Conservation (phyloP, 257 asterid genomes). For the Vinca minor region DNA sequence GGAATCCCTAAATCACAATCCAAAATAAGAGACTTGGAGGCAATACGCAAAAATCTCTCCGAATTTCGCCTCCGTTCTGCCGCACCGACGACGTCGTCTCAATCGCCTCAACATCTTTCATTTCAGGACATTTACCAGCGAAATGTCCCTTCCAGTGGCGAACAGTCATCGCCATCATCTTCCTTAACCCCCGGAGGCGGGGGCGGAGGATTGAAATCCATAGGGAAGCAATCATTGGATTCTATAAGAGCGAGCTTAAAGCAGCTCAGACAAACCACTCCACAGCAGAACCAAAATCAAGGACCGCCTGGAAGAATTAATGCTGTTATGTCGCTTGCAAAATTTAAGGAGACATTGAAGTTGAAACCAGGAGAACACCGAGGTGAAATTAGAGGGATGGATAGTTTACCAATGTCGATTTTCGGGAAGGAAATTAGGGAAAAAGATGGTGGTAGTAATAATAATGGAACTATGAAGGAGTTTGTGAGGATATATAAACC, state of each 20-base stretch:
- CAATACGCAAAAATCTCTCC: conserved; percentile 15
- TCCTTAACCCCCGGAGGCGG: too few species aligned
- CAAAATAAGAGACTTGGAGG: background rate
- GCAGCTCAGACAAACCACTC: background rate
- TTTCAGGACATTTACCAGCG: conserved; percentile 30
- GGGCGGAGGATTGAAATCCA: too few species aligned
- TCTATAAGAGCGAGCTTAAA: conserved; percentile 21
- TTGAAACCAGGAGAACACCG: conserved; percentile 7
- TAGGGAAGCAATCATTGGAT: background rate
- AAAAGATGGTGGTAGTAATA: background rate
- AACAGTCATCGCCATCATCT: background rate
- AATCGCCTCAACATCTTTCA: conserved; percentile 11
- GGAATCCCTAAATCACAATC: conserved; percentile 13
- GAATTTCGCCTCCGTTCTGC: conserved; percentile 13
- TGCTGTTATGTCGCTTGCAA: conserved; percentile 9
- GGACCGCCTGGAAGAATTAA: background rate
- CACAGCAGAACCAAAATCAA: conserved; percentile 1
- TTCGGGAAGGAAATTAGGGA: conserved; percentile 15
- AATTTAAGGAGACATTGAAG: conserved; percentile 10
- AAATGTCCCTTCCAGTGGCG: conserved; percentile 8
- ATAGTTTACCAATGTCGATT: background rate
- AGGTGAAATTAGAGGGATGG: conserved; percentile 17
- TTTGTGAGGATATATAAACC: conserved; percentile 17
- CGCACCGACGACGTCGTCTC: conserved; percentile 13
- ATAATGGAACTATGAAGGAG: conserved; percentile 7